A percentile compares a stretch with the other conserved stretches of the same genome.
Conservation (phyloP, 805 yeast species). For the Jamesozyma rosinii region DNA sequence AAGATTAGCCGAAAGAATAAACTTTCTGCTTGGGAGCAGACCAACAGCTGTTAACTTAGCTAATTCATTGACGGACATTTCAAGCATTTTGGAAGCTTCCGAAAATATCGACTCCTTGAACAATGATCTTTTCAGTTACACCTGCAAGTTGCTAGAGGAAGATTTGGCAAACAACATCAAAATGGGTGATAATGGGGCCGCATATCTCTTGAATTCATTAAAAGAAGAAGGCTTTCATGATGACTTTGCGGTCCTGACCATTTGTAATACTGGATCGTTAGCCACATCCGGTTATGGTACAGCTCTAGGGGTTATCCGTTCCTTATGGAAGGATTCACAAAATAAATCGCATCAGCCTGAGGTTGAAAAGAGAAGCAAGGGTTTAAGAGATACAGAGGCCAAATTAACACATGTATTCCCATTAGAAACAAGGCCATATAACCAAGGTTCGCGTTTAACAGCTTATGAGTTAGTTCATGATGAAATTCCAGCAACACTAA, state of each 20-base stretch:
- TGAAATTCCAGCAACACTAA: slow-evolving; percentile 73
- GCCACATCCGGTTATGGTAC: slow-evolving; percentile 98
- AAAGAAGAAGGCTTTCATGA: slow-evolving; percentile 43
- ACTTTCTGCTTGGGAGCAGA: slow-evolving; percentile 63
- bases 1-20: slow-evolving; percentile 41
- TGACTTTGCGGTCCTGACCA: slow-evolving; percentile 74
- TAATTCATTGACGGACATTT: slow-evolving; percentile 47
- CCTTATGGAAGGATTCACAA: slow-evolving; percentile 43
- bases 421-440: slow-evolving; percentile 91
- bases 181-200: slow-evolving; percentile 75
- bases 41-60: slow-evolving; percentile 94
- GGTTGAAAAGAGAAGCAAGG: slow-evolving; percentile 20
- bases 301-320: slow-evolving; percentile 84
- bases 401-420: slow-evolving; percentile 69
- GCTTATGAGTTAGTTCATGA: slow-evolving; percentile 86
- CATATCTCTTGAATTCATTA: slow-evolving; percentile 47
- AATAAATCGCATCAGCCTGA: slow-evolving; percentile 15
- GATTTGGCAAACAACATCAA: slow-evolving; percentile 70
- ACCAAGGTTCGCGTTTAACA: slow-evolving; percentile 90
- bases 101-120: slow-evolving; percentile 21
- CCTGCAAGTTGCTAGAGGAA: slow-evolving; percentile 53
- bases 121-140: slow-evolving; percentile 34
- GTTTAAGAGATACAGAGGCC: slow-evolving; percentile 27
- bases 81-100: slow-evolving; percentile 25
- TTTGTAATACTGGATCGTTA: slow-evolving; percentile 92